Percentiles rank a stretch among this genome's conserved stretches.
Evolutionary conservation across 805 yeast genomes (phyloP).

Genomic region (Lachancea sp.): DNA sequence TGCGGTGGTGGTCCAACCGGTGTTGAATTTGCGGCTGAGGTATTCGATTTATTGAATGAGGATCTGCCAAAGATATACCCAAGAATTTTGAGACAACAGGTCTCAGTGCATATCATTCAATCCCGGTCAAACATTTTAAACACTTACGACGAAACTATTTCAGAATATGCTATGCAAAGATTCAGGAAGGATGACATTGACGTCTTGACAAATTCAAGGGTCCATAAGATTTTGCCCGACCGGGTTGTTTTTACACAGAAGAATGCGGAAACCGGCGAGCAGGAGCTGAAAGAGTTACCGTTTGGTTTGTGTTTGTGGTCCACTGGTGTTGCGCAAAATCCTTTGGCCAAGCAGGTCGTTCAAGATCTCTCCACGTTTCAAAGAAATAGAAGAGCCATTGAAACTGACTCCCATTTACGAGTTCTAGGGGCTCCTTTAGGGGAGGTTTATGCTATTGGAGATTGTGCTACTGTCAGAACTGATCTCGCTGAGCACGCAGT

Average conservation of each 20-base stretch:
- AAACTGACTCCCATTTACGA: conserved; percentile 66
- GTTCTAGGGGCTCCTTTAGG: conserved; percentile 63
- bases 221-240: conserved; percentile 49
- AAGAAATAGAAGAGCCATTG: conserved; percentile 62
- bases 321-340: conserved; percentile 66
- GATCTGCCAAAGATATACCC: conserved; percentile 55
- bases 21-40: conserved; percentile 68
- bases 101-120: conserved; percentile 63
- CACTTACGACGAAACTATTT: conserved; percentile 59
- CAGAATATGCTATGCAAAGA: conserved; percentile 58
- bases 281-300: conserved; percentile 44
- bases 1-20: conserved; percentile 79
- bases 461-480: conserved; percentile 60
- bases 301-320: conserved; percentile 71
- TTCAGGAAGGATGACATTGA: conserved; percentile 59
- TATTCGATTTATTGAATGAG: conserved; percentile 59
- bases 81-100: conserved; percentile 51
- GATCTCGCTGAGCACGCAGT: conserved; percentile 52
- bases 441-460: conserved; percentile 67
- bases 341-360: conserved; percentile 51
- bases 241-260: conserved; percentile 53
- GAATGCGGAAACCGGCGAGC: conserved; percentile 37
- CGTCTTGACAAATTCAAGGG: conserved; percentile 58
- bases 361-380: conserved; percentile 43
- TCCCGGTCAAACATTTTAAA: conserved; percentile 61